A percentile compares a stretch with the other conserved stretches of the same genome.
phyloP scores from a whole-genome alignment of 225 moss, liverwort and hornwort genomes.

The Climacium dendroides region DNA sequence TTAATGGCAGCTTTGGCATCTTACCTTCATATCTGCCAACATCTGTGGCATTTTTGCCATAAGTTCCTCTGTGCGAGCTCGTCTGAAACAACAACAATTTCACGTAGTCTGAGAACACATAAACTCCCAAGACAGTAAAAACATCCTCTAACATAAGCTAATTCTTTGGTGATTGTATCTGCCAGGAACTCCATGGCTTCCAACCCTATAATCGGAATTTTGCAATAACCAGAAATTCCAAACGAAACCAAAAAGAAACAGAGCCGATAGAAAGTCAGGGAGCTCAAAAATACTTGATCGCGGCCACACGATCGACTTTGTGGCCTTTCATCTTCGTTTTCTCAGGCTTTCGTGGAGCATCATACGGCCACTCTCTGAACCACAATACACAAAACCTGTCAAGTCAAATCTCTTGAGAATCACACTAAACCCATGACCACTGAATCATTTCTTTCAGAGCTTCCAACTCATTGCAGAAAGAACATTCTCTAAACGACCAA shows the following conservation, averaged over 20 bases:
- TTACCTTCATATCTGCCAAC: constrained; percentile 75
- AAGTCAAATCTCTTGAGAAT: neutral
- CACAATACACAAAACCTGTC: neutral
- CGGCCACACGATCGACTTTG: constrained; percentile 86
- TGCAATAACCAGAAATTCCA: neutral
- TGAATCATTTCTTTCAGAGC: neutral
- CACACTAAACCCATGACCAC: neutral
- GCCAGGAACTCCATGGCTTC: neutral
- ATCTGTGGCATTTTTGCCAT: constrained; percentile 95
- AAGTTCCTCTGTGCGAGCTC: constrained; percentile 65
- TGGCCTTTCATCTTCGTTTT: constrained; percentile 76
- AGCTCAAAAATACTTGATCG: constrained; percentile 39
- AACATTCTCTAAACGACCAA: neutral
- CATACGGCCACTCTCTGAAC: constrained; percentile 74
- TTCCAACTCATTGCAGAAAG: neutral
- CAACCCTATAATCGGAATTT: neutral
- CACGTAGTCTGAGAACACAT: neutral
- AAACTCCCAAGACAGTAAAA: neutral
- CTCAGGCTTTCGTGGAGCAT: constrained; percentile 68
- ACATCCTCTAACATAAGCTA: neutral
- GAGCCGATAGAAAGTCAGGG: neutral
- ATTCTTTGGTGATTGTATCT: neutral
- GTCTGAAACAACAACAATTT: constrained; percentile 21
- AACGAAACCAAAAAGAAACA: neutral
- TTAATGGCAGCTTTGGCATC: neutral